Percentiles rank a stretch among this genome's conserved stretches.
Conservation (phyloP, 2,329 filamentous ascomycete species). For the Pseudopithomyces chartarum region DNA sequence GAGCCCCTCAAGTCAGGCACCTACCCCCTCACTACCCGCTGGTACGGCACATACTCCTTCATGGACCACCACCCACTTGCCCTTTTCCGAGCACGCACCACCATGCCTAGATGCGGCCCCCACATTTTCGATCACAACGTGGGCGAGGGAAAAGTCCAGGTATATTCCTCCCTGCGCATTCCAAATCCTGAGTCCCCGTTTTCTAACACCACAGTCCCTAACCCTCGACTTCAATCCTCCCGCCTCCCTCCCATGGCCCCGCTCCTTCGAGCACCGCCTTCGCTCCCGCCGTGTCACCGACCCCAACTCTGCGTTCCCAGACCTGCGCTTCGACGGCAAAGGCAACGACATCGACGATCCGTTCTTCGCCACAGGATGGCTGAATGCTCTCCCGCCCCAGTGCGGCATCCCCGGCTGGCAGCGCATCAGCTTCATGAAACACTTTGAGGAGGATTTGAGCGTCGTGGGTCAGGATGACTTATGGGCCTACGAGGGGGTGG, state of each 20-base stretch:
- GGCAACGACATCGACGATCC: conserved; percentile 45
- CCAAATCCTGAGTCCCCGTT: too few species aligned
- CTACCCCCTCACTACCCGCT: conserved; percentile 48
- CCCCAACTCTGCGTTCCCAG: conserved; percentile 8
- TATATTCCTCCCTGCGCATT: conserved; percentile 17
- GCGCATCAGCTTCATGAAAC: conserved; percentile 61
- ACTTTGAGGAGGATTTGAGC: conserved; percentile 44
- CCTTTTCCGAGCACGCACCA: conserved; percentile 12
- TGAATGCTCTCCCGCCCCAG: conserved; percentile 57
- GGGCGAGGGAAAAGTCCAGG: conserved; percentile 36
- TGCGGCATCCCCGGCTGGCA: conserved; percentile 57
- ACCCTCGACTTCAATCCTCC: conserved; percentile 36
- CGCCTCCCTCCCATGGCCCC: conserved; percentile 40
- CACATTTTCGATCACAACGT: conserved; percentile 39
- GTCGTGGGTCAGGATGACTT: conserved; percentile 41
- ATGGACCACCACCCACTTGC: conserved; percentile 31
- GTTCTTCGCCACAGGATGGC: conserved; percentile 50
- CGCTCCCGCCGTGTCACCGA: conserved; percentile 34
- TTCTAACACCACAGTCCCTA: conserved; percentile 42
- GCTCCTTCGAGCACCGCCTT: conserved; percentile 48
- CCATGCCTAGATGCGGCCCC: not conserved
- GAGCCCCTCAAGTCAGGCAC: conserved; percentile 41
- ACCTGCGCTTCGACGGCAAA: conserved; percentile 45
- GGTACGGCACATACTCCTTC: conserved; percentile 58
- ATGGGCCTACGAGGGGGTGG: conserved; percentile 57